A percentile compares a stretch with the other conserved stretches of the same genome.
Evolutionary conservation across 257 asterid genomes (phyloP).

Genomic region (Dorcoceras hygrometricum): DNA sequence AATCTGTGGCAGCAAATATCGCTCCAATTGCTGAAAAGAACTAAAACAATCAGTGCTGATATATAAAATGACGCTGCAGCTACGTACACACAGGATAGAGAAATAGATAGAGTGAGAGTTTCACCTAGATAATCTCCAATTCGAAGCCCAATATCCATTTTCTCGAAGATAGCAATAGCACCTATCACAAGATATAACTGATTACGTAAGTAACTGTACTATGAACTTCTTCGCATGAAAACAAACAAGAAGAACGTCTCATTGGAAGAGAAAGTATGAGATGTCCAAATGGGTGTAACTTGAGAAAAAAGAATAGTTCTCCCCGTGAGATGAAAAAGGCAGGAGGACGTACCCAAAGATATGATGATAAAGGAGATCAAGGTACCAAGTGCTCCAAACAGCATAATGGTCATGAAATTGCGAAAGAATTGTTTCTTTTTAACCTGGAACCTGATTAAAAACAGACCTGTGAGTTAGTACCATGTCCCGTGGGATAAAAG

Average conservation of each 20-base stretch:
- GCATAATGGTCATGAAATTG: slow-evolving; percentile 49
- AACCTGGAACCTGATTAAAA: slow-evolving; percentile 62
- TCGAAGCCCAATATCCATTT: slow-evolving; percentile 65
- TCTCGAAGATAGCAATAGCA: slow-evolving; percentile 57
- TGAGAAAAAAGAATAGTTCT: neutral
- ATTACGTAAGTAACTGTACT: slow-evolving; percentile 16
- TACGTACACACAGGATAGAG: slow-evolving; percentile 1
- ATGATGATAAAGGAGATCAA: slow-evolving; percentile 65
- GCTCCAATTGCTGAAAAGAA: slow-evolving; percentile 61
- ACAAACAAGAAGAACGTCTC: neutral
- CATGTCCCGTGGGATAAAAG: neutral
- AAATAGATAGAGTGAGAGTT: slow-evolving; percentile 8
- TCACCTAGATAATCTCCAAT: slow-evolving; percentile 89
- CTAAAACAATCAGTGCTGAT: slow-evolving; percentile 21
- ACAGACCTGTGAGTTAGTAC: neutral
- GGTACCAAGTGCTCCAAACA: slow-evolving; percentile 80
- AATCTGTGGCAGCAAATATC: slow-evolving; percentile 71
- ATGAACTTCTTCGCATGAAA: slow-evolving; percentile 9
- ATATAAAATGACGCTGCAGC: neutral
- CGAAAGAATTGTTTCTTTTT: slow-evolving; percentile 72
- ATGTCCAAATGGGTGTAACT: neutral
- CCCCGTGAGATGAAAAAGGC: neutral
- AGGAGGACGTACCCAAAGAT: slow-evolving; percentile 47
- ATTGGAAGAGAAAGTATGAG: neutral
- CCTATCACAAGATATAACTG: slow-evolving; percentile 42